These are phyloP conservation scores for Nicotiana attenuata DNA, from an alignment of 257 asterid genomes.

Conservation along the genomic window DNA sequence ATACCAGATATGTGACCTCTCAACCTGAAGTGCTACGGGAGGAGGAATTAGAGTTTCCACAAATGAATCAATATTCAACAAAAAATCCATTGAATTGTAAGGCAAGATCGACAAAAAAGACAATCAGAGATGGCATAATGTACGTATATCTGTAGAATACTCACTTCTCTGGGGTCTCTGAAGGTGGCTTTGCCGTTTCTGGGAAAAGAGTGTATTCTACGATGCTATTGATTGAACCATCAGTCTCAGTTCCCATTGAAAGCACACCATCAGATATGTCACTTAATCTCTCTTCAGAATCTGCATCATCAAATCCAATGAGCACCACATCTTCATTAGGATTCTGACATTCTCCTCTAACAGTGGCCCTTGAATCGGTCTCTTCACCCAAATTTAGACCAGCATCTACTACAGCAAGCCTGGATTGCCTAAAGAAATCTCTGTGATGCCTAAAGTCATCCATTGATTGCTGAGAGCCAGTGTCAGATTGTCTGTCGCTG, in stretches of 20 bases:
- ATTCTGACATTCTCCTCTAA: constrained; percentile 32
- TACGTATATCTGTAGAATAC: constrained; percentile 21
- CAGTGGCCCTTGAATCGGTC: constrained; percentile 26
- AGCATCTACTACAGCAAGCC: constrained; percentile 48
- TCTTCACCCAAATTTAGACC: constrained; percentile 31
- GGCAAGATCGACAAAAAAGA: background rate
- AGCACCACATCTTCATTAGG: constrained; percentile 57
- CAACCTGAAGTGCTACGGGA: background rate
- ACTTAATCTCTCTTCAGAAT: constrained; percentile 85
- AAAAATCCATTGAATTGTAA: background rate
- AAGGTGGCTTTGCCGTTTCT: constrained; percentile 47
- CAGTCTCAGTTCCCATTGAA: constrained; percentile 92
- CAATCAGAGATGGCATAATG: background rate
- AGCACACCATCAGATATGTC: constrained; percentile 95
- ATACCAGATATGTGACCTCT: background rate
- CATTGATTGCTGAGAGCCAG: constrained; percentile 74
- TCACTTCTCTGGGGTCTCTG: constrained; percentile 57
- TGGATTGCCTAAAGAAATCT: constrained; percentile 69
- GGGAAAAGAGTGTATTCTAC: constrained; percentile 87
- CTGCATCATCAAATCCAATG: constrained; percentile 71
- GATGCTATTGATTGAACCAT: constrained; percentile 68
- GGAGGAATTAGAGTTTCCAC: background rate
- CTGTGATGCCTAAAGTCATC: constrained; percentile 75
- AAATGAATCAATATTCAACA: background rate
- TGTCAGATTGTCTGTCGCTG: constrained; percentile 83